Evolutionary conservation across 108 stramenopile species (phyloP).

Genomic region (Nannochloropsis gaditana): DNA sequence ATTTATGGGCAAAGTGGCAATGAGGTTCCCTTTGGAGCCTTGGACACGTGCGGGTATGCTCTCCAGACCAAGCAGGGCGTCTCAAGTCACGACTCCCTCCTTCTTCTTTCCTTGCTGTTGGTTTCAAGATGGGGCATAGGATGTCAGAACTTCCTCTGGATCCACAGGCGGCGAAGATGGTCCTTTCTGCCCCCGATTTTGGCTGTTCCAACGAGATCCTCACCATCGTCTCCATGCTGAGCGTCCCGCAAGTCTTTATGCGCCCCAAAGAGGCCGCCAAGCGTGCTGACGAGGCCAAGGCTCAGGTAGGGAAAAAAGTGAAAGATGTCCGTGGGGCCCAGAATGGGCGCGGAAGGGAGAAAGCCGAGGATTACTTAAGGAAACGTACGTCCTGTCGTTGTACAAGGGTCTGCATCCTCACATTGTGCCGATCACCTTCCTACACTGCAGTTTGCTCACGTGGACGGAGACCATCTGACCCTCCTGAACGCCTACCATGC

Average conservation of each 20-base stretch:
- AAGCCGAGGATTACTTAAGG: not conserved
- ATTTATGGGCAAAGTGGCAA: not conserved
- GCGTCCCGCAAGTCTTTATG: conserved; percentile 91
- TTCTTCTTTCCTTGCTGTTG: not conserved
- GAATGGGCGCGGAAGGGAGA: not conserved
- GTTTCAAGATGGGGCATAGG: conserved; percentile 67
- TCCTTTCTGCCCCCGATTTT: conserved; percentile 87
- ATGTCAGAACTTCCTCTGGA: conserved; percentile 94
- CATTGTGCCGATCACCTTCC: not conserved
- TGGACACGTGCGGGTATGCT: not conserved
- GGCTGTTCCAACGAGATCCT: conserved; percentile 93
- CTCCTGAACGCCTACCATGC: conserved; percentile 87
- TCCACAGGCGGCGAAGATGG: conserved; percentile 82
- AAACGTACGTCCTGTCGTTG: no score
- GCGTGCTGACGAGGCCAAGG: conserved; percentile 94
- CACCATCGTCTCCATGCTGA: conserved; percentile 87
- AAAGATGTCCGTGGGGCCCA: not conserved
- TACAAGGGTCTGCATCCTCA: no score
- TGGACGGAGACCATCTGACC: conserved; percentile 92
- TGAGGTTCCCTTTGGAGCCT: not conserved
- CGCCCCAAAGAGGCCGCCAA: conserved; percentile 89
- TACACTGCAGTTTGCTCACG: conserved; percentile 72
- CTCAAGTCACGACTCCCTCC: not conserved
- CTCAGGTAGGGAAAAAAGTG: conserved; percentile 29
- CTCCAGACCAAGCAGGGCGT: not conserved